Evolutionary conservation across 306 rosid genomes (phyloP), one percentile per base, ranked within the genome.

Genomic region (Quercus mongolica): DNA sequence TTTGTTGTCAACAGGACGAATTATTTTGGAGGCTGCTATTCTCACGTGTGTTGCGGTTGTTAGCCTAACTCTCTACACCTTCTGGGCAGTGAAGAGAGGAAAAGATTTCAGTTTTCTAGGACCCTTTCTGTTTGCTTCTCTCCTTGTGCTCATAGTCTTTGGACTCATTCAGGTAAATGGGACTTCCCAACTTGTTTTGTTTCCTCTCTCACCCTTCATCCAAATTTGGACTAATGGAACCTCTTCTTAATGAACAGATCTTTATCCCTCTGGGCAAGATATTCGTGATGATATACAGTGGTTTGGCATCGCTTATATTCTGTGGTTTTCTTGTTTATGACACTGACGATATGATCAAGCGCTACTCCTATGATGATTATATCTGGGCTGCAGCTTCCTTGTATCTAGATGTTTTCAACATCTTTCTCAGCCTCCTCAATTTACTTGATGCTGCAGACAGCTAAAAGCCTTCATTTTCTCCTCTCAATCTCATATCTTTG

Each of bases 1-100:
- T 14, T 51, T 70, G 54, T 56, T 23, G 80, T 33, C 26, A 31
- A 78, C 81, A 85, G 88, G 83, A 18, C 56, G 31, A 56, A 70
- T 71, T 8, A 55, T 85, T 30, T 17, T 85, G 23, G 71, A 74
- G 65, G 83, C 85, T 1, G 83, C 78, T 5, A 74, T 75, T 19
- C 68, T 85, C 73, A 81, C 88, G n/a, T 3, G 75, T 23, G 71
- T 10, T 25, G 83, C 75, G 13, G 85, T 85, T 14, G 26, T 78
- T 2, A 31, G 79, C 62, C 80, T 85, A 13, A 85, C 88, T 2
- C 23, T 75, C 3, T 85, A 85, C 80, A 85, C 88, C 61, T 85
- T 85, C 68, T 78, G 80, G 85, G 88, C 85, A 13, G 85, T 78
- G 4, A 85, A 71, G 41, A 76, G 79, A 46, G 85, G 88, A n/a